Evolutionary conservation across 2,329 filamentous ascomycete genomes (phyloP).

Genomic region (Pseudogymnoascus pannorum): DNA sequence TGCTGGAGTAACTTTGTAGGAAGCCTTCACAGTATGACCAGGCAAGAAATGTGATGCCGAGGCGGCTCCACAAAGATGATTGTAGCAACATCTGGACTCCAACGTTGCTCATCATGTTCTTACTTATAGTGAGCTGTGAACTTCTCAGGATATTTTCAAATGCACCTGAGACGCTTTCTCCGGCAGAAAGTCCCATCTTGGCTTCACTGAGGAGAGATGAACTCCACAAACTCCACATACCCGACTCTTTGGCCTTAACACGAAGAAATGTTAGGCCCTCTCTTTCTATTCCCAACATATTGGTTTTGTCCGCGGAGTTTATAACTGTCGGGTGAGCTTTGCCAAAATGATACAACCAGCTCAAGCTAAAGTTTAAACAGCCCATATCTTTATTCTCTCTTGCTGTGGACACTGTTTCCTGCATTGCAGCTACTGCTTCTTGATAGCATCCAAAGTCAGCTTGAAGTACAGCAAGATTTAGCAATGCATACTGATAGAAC

Average conservation of each 20-base stretch:
- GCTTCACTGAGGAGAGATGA: conserved; percentile 81
- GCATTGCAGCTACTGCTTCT: conserved; percentile 88
- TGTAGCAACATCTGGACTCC: conserved; percentile 67
- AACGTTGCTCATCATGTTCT: conserved; percentile 64
- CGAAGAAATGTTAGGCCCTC: conserved; percentile 80
- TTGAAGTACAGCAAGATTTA: conserved; percentile 89
- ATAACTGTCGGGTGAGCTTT: conserved; percentile 75
- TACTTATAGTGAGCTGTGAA: conserved; percentile 72
- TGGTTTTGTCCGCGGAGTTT: conserved; percentile 60
- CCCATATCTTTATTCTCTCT: conserved; percentile 86
- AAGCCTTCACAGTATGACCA: conserved; percentile 64
- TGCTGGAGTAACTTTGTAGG: conserved; percentile 60
- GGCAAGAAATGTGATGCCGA: conserved; percentile 55
- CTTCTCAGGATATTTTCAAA: conserved; percentile 77
- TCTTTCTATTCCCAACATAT: conserved; percentile 68
- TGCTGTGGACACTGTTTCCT: conserved; percentile 91
- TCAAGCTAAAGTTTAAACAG: conserved; percentile 90
- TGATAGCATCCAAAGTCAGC: conserved; percentile 88
- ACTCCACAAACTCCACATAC: conserved; percentile 78
- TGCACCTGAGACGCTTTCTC: conserved; percentile 54
- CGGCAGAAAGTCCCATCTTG: conserved; percentile 67
- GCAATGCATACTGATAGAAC: conserved; percentile 89
- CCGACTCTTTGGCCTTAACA: conserved; percentile 74
- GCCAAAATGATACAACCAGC: conserved; percentile 94
- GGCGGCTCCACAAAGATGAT: conserved; percentile 66